Evolutionary conservation across 2,329 filamentous ascomycete genomes (phyloP).

Genomic region (Xylariaceae sp.): DNA sequence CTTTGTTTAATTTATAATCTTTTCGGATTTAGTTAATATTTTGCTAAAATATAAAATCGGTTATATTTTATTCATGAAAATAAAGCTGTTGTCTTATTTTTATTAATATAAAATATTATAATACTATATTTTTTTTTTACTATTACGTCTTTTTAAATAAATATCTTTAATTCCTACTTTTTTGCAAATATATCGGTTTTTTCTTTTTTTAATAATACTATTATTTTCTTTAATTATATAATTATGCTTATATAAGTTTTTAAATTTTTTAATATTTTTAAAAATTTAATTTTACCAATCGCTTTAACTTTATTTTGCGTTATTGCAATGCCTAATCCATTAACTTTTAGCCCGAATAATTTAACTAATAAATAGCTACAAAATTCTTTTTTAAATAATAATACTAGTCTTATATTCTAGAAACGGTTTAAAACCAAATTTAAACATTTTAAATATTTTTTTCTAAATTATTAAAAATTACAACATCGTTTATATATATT

Average conservation of each 20-base stretch:
- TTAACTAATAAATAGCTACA: neutral
- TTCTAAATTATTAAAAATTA: too few relatives aligned
- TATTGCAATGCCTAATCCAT: neutral
- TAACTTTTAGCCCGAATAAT: neutral
- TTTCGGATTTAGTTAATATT: too few relatives aligned
- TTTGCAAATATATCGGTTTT: neutral
- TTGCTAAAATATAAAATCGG: too few relatives aligned
- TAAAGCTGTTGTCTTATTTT: too few relatives aligned
- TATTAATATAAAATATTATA: too few relatives aligned
- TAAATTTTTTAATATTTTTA: neutral
- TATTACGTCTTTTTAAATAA: too few relatives aligned
- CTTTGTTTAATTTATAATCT: too few relatives aligned
- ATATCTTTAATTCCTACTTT: neutral
- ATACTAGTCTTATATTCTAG: neutral
- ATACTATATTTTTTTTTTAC: too few relatives aligned
- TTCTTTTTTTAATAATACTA: neutral
- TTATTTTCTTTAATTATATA: conserved; percentile 1
- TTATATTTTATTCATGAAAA: too few relatives aligned
- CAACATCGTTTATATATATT: neutral
- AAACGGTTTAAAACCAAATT: too few relatives aligned
- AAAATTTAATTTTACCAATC: conserved; percentile 1
- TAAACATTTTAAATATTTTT: too few relatives aligned
- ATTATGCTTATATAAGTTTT: conserved; percentile 1
- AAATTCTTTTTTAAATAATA: neutral
- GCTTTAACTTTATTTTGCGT: neutral